phyloP scores from a whole-genome alignment of 1,139 yeast genomes.

The Nadsonia commutata region DNA sequence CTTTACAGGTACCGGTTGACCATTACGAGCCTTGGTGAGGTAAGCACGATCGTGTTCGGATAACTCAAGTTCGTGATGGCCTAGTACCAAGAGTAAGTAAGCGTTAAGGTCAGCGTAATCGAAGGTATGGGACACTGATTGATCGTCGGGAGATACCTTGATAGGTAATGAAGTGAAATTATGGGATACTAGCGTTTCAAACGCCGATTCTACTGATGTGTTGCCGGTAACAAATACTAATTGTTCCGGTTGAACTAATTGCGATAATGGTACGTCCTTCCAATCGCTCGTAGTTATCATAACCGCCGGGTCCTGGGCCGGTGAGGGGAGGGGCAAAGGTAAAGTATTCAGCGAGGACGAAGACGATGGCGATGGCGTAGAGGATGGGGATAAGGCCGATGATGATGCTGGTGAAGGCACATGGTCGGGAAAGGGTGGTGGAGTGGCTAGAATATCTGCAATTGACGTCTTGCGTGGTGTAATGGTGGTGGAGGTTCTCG shows the following conservation, averaged over 20 bases:
- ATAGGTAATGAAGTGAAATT: conserved; percentile 82
- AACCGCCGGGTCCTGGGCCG: too few relatives aligned
- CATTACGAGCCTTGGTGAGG: conserved; percentile 23
- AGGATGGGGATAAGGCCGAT: conserved; percentile 4
- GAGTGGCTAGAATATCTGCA: background rate
- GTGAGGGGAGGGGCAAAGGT: too few relatives aligned
- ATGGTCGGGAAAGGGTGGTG: background rate
- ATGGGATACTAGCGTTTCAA: conserved; percentile 55
- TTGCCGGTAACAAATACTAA: conserved; percentile 51
- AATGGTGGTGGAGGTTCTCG: background rate
- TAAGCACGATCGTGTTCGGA: conserved; percentile 20
- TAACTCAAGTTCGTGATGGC: conserved; percentile 27
- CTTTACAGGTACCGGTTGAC: conserved; percentile 50
- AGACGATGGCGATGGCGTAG: conserved; percentile 2
- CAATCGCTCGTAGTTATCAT: too few relatives aligned
- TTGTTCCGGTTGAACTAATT: conserved; percentile 66
- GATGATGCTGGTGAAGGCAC: too few relatives aligned
- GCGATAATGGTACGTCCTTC: conserved; percentile 56
- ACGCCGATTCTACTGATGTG: conserved; percentile 73
- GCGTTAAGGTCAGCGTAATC: conserved; percentile 88
- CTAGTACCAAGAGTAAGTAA: conserved; percentile 59
- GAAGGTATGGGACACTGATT: conserved; percentile 57
- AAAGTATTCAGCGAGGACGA: too few relatives aligned
- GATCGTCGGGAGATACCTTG: conserved; percentile 29
- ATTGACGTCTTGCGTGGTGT: background rate